Evolutionary conservation across 108 stramenopile species (phyloP), one percentile per base, ranked within the genome.

Genomic region (Discostella pseudostelligera): DNA sequence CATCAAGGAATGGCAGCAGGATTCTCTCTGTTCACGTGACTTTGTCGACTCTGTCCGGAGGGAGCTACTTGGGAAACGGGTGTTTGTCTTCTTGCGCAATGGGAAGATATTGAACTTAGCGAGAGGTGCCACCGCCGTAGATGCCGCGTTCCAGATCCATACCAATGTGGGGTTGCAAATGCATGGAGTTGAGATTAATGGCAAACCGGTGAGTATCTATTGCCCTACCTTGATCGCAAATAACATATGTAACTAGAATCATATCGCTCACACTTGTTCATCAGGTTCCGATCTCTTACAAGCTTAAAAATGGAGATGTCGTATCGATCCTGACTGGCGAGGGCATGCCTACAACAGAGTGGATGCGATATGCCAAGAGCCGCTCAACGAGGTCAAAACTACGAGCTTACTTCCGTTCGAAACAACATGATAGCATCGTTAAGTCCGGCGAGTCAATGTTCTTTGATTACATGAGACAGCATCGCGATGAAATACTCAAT

Each of bases 121-220:
- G 1, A 70, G 89, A 13, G 93, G 93, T 0, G 87, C 96, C 7
- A 95, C 96, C 8, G 92, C 83, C 3, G 81, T 93, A 22, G 96
- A 97, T 81, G 94, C 94, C 32, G 94, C 92, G 10, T 96, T 96
- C 56, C 87, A 92, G 46, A 94, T 97, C 44, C 90, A 93, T 73
- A 83, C 88, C 4, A 92, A 92, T 66, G 90, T 96, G 50, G 96
- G 96, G 35, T 65, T 96, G 45, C 78, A 78, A 42, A 91, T 95
- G 91, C 84, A 87, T 45, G 86, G 90, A 7, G 91, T 86, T 12
- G 85, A 85, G 72, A 88, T 96, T 46, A 93, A 96, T 67, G 95
- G 95, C 9, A 84, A 90, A 48, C 84, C 81, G 22, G 81, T 86
- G 40, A 22, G 53, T 54, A 28, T 20, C 43, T 44, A 35, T 40